Conservation (phyloP, 345 rosid species). For the Eucalyptus decipiens region DNA sequence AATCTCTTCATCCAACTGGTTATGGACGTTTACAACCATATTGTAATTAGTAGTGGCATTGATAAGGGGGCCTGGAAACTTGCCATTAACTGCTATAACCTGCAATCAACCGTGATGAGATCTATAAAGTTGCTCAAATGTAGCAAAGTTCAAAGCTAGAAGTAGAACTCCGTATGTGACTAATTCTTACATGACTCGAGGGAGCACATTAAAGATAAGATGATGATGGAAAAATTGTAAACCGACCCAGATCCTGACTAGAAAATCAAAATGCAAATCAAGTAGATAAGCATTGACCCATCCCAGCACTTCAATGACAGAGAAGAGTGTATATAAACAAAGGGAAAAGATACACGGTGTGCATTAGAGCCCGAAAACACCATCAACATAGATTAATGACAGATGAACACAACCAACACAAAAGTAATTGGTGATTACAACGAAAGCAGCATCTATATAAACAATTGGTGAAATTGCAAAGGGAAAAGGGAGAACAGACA, state of each 20-base stretch:
- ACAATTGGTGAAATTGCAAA: neutral
- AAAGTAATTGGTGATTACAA: neutral
- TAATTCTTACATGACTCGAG: neutral
- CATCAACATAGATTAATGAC: neutral
- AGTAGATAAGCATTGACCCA: neutral
- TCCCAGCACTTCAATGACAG: neutral
- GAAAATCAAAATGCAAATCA: neutral
- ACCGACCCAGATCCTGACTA: neutral
- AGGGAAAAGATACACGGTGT: neutral
- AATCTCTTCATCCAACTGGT: conserved; percentile 64
- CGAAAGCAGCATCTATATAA: neutral
- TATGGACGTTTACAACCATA: conserved; percentile 51
- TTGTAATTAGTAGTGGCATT: conserved; percentile 77
- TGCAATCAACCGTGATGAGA: conserved; percentile 6
- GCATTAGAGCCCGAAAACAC: neutral
- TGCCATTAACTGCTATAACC: conserved; percentile 77
- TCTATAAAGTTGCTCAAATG: neutral
- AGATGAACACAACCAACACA: neutral
- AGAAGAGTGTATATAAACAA: neutral
- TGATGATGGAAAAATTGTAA: neutral
- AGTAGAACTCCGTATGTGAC: neutral
- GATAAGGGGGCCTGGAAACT: conserved; percentile 67
- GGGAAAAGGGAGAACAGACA: neutral
- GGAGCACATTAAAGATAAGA: neutral
- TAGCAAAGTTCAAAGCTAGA: neutral